A percentile compares a stretch with the other conserved stretches of the same genome.
phyloP scores from a whole-genome alignment of 805 yeast species.

The Starmerella gropengiesseri region DNA sequence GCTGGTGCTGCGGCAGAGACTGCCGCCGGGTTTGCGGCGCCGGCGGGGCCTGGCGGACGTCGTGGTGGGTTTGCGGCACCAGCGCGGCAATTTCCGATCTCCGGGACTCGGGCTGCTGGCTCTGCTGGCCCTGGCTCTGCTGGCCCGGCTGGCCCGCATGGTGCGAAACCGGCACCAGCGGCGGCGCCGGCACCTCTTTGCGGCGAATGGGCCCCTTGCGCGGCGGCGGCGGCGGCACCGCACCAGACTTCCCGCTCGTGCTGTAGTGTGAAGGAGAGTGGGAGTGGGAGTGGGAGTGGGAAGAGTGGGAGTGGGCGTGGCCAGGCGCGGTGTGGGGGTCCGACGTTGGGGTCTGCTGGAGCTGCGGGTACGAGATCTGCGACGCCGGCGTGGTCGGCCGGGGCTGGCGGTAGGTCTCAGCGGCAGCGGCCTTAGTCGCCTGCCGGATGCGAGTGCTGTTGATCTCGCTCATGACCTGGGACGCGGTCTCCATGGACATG shows the following conservation, averaged over 20 bases:
- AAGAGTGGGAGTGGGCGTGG: background rate
- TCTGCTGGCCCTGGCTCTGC: background rate
- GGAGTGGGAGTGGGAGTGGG: background rate
- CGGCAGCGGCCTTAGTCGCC: slow-evolving; percentile 25
- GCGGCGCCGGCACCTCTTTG: slow-evolving; percentile 18
- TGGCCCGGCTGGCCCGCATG: background rate
- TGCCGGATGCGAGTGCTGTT: slow-evolving; percentile 39
- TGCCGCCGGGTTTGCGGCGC: background rate
- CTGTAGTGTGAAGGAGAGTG: slow-evolving; percentile 4
- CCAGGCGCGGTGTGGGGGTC: background rate
- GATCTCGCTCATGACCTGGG: slow-evolving; percentile 73
- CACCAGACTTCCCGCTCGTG: background rate
- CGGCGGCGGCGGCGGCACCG: slow-evolving; percentile 11
- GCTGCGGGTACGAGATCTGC: background rate
- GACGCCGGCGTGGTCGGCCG: background rate
- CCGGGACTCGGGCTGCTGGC: too few relatives aligned
- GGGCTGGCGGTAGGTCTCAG: slow-evolving; percentile 1
- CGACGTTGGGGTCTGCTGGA: background rate
- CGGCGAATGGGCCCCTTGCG: slow-evolving; percentile 19
- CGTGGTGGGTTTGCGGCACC: too few relatives aligned
- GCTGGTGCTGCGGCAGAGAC: background rate
- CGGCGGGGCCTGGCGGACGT: too few relatives aligned
- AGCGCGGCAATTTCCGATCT: too few relatives aligned
- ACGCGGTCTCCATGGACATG: slow-evolving; percentile 95
- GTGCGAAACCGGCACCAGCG: background rate